A percentile compares a stretch with the other conserved stretches of the same genome.
These are phyloP conservation scores for Kwoniella europaea DNA, from an alignment of 768 basidiomycete genomes.

Conservation along the genomic window DNA sequence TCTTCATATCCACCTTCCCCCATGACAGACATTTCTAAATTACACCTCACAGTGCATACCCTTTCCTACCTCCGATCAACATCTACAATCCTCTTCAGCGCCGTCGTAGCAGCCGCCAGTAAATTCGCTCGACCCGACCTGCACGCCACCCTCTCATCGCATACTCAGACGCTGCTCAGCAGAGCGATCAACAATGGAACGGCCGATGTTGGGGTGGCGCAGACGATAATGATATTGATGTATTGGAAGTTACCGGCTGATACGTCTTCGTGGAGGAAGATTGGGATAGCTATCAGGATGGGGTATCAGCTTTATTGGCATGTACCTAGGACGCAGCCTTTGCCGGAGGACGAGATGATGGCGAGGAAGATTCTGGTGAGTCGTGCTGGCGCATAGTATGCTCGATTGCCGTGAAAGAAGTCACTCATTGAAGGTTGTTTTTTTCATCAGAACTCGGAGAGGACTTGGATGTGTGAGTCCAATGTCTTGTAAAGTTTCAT, in stretches of 20 bases:
- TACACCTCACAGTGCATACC: slow-evolving; percentile 66
- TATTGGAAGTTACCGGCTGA: slow-evolving; percentile 91
- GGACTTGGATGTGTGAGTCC: slow-evolving; percentile 44
- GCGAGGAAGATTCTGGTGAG: slow-evolving; percentile 41
- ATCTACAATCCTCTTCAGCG: slow-evolving; percentile 82
- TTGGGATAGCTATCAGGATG: slow-evolving; percentile 40
- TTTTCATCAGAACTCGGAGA: slow-evolving; percentile 30
- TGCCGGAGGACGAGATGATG: slow-evolving; percentile 34
- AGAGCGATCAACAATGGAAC: slow-evolving; percentile 77
- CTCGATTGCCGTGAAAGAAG: too few relatives aligned
- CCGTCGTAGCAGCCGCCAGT: slow-evolving; percentile 79
- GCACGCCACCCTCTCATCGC: slow-evolving; percentile 71
- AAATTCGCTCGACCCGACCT: slow-evolving; percentile 78
- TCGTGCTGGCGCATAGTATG: not conserved
- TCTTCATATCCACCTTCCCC: too few relatives aligned
- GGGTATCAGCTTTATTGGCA: slow-evolving; percentile 44
- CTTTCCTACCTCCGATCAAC: slow-evolving; percentile 76
- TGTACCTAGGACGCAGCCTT: slow-evolving; percentile 24
- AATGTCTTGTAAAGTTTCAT: not conserved
- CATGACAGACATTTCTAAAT: too few relatives aligned
- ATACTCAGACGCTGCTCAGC: slow-evolving; percentile 75
- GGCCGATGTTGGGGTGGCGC: slow-evolving; percentile 83
- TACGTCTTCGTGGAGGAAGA: slow-evolving; percentile 58
- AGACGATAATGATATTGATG: slow-evolving; percentile 84
- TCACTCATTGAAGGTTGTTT: too few relatives aligned